A percentile compares a stretch with the other conserved stretches of the same genome.
Conservation (phyloP, 192 early-diverging fungal genomes). For the Backusella parvicylindrica region DNA sequence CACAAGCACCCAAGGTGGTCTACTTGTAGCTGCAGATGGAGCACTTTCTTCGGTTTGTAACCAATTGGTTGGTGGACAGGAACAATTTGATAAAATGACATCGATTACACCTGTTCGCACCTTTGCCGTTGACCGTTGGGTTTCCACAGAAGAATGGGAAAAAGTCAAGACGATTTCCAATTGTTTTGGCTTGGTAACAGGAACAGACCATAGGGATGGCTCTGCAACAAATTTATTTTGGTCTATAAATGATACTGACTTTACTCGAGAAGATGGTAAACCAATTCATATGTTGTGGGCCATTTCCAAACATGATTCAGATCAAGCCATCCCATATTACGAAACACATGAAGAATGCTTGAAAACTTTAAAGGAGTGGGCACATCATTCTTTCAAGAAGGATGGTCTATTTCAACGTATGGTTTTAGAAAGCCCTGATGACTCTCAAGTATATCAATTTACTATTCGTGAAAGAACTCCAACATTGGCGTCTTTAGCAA, state of each 20-base stretch:
- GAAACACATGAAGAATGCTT: background rate
- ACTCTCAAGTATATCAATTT: background rate
- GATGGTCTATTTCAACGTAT: background rate
- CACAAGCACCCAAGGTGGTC: slow-evolving; percentile 6
- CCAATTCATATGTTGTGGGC: background rate
- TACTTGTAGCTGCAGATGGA: slow-evolving; percentile 39
- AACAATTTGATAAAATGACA: background rate
- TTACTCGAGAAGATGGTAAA: background rate
- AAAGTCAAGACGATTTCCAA: background rate
- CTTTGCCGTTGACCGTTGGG: background rate
- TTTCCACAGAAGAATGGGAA: background rate
- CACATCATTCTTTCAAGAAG: background rate
- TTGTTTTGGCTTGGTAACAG: background rate
- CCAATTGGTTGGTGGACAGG: background rate
- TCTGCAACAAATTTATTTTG: background rate
- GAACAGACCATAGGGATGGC: background rate
- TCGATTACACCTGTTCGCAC: background rate
- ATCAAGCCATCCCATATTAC: background rate
- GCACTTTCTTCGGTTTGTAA: slow-evolving; percentile 20
- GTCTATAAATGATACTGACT: background rate
- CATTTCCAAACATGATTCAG: background rate
- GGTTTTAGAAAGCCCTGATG: background rate
- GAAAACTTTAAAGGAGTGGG: background rate
- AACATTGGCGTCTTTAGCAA: background rate
- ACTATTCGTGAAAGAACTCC: slow-evolving; percentile 9